phyloP scores from a whole-genome alignment of 306 rosid genomes.

The Myrica gale region DNA sequence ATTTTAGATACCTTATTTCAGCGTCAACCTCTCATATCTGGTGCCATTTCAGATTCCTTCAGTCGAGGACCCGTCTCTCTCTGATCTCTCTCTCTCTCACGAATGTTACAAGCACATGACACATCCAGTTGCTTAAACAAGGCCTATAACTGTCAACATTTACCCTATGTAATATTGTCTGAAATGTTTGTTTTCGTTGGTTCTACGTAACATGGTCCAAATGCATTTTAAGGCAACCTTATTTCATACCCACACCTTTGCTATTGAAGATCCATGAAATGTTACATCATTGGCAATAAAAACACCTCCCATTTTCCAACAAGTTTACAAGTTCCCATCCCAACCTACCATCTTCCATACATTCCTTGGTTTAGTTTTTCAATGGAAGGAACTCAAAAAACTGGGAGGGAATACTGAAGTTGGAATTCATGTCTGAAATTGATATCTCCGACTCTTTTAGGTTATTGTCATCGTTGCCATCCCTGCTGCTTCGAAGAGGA shows the following conservation, averaged over 20 bases:
- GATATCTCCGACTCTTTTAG: slow-evolving; percentile 48
- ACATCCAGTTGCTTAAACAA: slow-evolving; percentile 42
- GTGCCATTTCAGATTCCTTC: slow-evolving; percentile 36
- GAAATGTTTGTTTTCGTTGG: slow-evolving; percentile 28
- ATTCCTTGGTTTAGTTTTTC: slow-evolving; percentile 39
- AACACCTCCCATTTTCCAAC: slow-evolving; percentile 35
- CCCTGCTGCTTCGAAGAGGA: slow-evolving; percentile 58
- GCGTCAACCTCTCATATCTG: slow-evolving; percentile 46
- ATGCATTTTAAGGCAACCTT: slow-evolving; percentile 64
- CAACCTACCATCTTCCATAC: slow-evolving; percentile 1
- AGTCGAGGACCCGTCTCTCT: slow-evolving; percentile 18
- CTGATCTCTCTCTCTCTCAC: slow-evolving; percentile 27
- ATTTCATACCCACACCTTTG: slow-evolving; percentile 33
- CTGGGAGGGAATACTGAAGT: slow-evolving; percentile 41
- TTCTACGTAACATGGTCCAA: slow-evolving; percentile 52
- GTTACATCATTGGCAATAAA: slow-evolving; percentile 40
- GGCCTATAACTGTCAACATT: slow-evolving; percentile 20
- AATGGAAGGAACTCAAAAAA: slow-evolving; percentile 77
- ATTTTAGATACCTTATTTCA: slow-evolving; percentile 38
- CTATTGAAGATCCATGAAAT: slow-evolving; percentile 48
- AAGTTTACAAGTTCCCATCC: slow-evolving; percentile 28
- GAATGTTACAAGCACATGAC: slow-evolving; percentile 25
- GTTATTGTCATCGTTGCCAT: slow-evolving; percentile 24
- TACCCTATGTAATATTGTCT: slow-evolving; percentile 26
- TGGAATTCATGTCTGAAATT: slow-evolving; percentile 42